Conservation (phyloP, 371 early-diverging fungal genomes). For the Capniomyces stellatus region DNA sequence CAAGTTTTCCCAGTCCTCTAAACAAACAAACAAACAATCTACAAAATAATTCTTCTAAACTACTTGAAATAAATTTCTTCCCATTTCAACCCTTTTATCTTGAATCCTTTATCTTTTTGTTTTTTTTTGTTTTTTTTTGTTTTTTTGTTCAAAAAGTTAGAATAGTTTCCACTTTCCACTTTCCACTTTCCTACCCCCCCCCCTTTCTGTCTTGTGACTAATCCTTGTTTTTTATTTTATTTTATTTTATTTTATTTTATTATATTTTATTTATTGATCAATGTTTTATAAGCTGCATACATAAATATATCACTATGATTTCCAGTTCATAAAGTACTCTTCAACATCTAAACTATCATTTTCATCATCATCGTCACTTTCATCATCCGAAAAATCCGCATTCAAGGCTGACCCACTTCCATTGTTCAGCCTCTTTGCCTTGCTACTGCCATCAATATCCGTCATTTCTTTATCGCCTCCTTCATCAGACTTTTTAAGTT, state of each 20-base stretch:
- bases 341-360: neutral
- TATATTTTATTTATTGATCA: too few relatives aligned
- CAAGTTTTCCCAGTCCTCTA: neutral
- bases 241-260: too few relatives aligned
- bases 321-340: neutral
- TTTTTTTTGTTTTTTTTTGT: too few relatives aligned
- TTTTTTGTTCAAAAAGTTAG: too few relatives aligned
- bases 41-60: neutral
- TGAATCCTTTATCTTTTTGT: neutral
- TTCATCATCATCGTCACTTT: neutral
- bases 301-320: too few relatives aligned
- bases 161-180: too few relatives aligned
- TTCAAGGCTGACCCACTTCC: neutral
- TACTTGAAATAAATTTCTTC: neutral
- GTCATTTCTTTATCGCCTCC: neutral
- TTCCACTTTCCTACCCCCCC: too few relatives aligned
- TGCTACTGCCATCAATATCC: too few relatives aligned
- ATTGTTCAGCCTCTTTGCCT: neutral
- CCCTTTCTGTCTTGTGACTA: too few relatives aligned
- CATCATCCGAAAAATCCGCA: neutral
- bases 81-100: neutral
- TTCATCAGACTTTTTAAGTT: neutral
- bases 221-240: too few relatives aligned
- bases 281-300: too few relatives aligned
- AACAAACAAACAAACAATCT: neutral